Evolutionary conservation across 1,284 basidiomycete genomes (phyloP), one percentile per base, ranked within the genome.

Genomic region (Phylloporus sp.): DNA sequence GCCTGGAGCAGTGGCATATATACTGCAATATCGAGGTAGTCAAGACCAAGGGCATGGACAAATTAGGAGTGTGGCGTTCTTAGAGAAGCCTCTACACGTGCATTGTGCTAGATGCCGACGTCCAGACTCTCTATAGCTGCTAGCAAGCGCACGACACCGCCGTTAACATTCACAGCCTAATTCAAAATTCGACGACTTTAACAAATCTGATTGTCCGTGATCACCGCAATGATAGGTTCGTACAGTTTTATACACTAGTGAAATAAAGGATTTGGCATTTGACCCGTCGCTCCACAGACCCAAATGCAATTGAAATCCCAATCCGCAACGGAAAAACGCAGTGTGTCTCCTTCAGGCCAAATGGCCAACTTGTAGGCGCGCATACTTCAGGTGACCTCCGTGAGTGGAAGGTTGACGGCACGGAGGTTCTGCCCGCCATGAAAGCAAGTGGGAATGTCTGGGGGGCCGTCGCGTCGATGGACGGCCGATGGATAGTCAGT

Each of bases 401-500:
- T 32, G 25, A 59, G n/a, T 60, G 57, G 57, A 59, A 52, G 17
- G 35, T 60, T 15, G 57, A 49, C 25, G 41, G 27, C 25, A 37
- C 47, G n/a, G 37, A 49, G 32, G 57, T 52, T 41, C 35, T 11
- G 25, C 35, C 25, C 15, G 7, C 29, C 12, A 60, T 65, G 58
- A 29, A 43, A 52, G n/a, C 56, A 20, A 64, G 12, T 2, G 32
- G 55, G 11, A 20, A 27, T 20, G 29, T 64, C 43, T 27, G 17
- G 8, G 41, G 41, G 23, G 12, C 39, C 14, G 60, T 37, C 25
- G 60, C 35, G n/a, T 66, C 65, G 17, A 37, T 39, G 20, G 60
- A 66, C 25, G 65, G 65, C 5, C 32, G 17, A 37, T 65, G 64
- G 64, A 45, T 65, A 35, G 64, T 61, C 17, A 61, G 52, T 14